Evolutionary conservation across 75 land plant species (phyloP).

Genomic region (Azolla pinnata): DNA sequence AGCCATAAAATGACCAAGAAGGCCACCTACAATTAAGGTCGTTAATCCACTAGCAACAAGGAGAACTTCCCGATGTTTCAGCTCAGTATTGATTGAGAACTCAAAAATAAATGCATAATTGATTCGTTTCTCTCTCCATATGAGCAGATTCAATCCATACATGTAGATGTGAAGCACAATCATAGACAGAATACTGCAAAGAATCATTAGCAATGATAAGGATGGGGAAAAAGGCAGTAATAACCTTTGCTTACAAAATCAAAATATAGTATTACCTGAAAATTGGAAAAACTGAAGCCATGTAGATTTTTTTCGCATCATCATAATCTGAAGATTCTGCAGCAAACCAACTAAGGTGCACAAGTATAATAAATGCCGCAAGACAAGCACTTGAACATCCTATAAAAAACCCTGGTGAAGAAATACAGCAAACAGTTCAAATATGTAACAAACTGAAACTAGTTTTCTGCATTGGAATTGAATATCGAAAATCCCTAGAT

Average conservation of each 20-base stretch:
- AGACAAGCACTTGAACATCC: slow-evolving; percentile 54
- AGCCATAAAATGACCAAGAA: slow-evolving; percentile 53
- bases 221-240: background rate
- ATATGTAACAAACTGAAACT: background rate
- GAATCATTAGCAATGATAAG: background rate
- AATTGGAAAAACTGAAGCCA: slow-evolving; percentile 44
- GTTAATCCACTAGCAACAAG: slow-evolving; percentile 54
- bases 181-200: slow-evolving; percentile 65
- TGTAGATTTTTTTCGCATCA: slow-evolving; percentile 12
- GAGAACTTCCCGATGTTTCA: slow-evolving; percentile 59
- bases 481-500: too few species aligned
- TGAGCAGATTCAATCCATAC: slow-evolving; percentile 73
- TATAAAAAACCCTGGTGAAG: slow-evolving; percentile 69
- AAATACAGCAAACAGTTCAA: background rate
- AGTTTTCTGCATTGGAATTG: background rate
- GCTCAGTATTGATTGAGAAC: slow-evolving; percentile 45
- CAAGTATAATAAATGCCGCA: slow-evolving; percentile 38
- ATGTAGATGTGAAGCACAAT: slow-evolving; percentile 62
- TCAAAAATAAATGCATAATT: slow-evolving; percentile 86
- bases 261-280: slow-evolving; percentile 48
- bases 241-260: background rate
- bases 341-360: slow-evolving; percentile 35
- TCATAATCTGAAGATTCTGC: slow-evolving; percentile 1
- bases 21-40: slow-evolving; percentile 55
- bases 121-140: slow-evolving; percentile 63